Evolutionary conservation across 2,329 filamentous ascomycete genomes (phyloP).

Genomic region (Grosmannia penicillata): DNA sequence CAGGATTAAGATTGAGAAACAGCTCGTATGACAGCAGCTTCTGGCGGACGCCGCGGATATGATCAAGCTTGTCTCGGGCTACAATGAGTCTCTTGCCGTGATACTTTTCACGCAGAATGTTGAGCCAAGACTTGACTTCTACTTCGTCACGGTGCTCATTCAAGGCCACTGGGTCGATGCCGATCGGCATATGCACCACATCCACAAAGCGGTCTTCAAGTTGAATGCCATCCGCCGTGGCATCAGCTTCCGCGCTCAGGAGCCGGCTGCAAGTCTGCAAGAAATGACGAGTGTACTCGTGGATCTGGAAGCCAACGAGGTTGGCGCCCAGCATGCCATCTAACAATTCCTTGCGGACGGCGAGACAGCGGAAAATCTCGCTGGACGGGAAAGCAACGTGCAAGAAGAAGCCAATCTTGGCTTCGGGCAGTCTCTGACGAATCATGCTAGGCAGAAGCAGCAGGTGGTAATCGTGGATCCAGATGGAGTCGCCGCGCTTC

Average conservation of each 20-base stretch:
- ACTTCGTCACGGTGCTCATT: constrained; percentile 53
- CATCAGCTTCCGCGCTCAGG: constrained; percentile 79
- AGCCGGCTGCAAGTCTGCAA: constrained; percentile 89
- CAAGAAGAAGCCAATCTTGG: constrained; percentile 90
- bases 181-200: constrained; percentile 72
- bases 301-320: constrained; percentile 82
- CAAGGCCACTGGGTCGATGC: constrained; percentile 72
- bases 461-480: constrained; percentile 93
- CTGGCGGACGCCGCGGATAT: constrained; percentile 81
- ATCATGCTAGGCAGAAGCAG: constrained; percentile 81
- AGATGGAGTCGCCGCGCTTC: constrained; percentile 85
- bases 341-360: constrained; percentile 71
- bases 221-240: constrained; percentile 74
- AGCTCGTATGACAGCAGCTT: constrained; percentile 87
- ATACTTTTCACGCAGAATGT: constrained; percentile 70
- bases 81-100: constrained; percentile 82
- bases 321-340: constrained; percentile 91
- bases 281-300: constrained; percentile 88
- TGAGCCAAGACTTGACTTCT: constrained; percentile 66
- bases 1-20: constrained; percentile 84
- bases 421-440: constrained; percentile 77
- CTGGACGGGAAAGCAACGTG: constrained; percentile 93
- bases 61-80: constrained; percentile 84
- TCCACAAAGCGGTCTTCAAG: constrained; percentile 89
- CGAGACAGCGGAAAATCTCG: constrained; percentile 85